Conservation (phyloP, 2,329 filamentous ascomycete species). For the Ophiostoma ulmi region DNA sequence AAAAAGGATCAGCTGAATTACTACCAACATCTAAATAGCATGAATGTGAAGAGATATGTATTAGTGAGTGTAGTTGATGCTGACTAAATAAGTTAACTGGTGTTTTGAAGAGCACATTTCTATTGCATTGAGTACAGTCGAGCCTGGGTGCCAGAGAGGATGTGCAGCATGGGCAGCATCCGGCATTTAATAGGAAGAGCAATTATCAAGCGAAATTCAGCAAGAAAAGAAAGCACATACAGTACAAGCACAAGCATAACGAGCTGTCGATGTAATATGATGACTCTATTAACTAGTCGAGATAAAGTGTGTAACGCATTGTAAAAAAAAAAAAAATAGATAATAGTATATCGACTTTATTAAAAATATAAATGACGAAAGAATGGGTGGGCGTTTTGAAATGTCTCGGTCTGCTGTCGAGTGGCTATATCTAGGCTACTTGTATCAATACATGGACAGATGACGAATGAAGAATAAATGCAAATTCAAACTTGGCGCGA, state of each 20-base stretch:
- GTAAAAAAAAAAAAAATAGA: background rate
- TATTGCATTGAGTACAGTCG: background rate
- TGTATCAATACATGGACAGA: background rate
- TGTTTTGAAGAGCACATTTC: background rate
- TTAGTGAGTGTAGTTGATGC: background rate
- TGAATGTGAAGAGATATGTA: background rate
- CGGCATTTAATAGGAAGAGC: background rate
- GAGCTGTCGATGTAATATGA: too few species aligned
- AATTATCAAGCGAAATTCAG: background rate
- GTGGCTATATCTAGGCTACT: background rate
- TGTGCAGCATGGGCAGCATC: constrained; percentile 10
- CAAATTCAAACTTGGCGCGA: background rate
- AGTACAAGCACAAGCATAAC: background rate
- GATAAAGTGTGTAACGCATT: background rate
- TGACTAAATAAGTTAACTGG: background rate
- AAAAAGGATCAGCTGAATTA: background rate
- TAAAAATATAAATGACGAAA: background rate
- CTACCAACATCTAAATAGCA: background rate
- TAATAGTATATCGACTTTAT: background rate
- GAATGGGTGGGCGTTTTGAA: constrained; percentile 2
- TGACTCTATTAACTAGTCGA: background rate
- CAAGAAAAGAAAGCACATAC: background rate
- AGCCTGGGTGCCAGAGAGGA: constrained; percentile 1
- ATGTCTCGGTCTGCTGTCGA: background rate
- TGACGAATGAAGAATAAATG: too few species aligned